Evolutionary conservation across 768 basidiomycete species (phyloP).

Genomic region (Tricholoma flavovirens): DNA sequence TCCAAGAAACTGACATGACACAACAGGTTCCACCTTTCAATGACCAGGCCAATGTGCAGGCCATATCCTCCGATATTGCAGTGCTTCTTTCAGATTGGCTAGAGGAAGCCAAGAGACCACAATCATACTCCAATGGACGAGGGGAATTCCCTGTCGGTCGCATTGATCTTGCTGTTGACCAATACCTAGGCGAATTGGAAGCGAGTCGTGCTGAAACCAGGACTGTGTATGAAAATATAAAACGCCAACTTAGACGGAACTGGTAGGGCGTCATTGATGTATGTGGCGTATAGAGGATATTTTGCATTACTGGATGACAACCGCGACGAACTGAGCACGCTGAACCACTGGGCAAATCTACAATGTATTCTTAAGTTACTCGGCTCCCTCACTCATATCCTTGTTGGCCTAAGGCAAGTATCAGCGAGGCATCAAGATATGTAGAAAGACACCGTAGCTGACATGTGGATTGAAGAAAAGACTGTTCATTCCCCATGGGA

Average conservation of each 20-base stretch:
- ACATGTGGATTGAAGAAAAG: conserved; percentile 80
- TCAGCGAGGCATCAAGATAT: conserved; percentile 1
- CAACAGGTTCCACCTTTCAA: conserved; percentile 77
- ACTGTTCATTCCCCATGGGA: conserved; percentile 81
- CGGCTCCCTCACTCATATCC: conserved; percentile 39
- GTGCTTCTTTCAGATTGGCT: conserved; percentile 78
- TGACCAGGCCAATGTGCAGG: conserved; percentile 71
- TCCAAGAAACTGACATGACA: neutral
- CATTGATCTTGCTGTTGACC: conserved; percentile 66
- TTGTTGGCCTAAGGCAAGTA: conserved; percentile 48
- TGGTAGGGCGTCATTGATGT: conserved; percentile 41
- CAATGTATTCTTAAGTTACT: conserved; percentile 7
- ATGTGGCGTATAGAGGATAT: neutral
- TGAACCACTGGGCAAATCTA: neutral
- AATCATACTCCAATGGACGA: conserved; percentile 52
- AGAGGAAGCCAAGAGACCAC: conserved; percentile 67
- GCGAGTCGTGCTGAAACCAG: conserved; percentile 57
- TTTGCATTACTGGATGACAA: neutral
- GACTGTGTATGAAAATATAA: conserved; percentile 60
- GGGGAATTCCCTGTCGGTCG: conserved; percentile 74
- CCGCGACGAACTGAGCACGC: neutral
- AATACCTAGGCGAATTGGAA: conserved; percentile 69
- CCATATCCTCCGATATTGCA: conserved; percentile 77
- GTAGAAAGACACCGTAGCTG: conserved; percentile 18
- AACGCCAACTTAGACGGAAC: conserved; percentile 62